phyloP scores from a whole-genome alignment of 805 yeast genomes.

The Lipomyces yamanashiensis region DNA sequence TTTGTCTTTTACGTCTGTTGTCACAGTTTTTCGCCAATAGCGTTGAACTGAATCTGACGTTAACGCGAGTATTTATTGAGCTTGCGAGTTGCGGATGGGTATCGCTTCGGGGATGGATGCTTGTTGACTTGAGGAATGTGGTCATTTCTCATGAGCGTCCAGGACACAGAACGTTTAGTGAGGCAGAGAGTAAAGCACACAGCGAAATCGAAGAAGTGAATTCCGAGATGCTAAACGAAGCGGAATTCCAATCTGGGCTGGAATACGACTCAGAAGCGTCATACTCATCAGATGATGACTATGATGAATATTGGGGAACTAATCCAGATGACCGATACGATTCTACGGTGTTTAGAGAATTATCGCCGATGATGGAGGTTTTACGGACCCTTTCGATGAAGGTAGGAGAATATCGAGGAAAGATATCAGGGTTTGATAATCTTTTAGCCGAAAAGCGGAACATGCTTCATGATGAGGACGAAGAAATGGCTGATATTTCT shows the following conservation, averaged over 20 bases:
- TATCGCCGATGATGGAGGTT: constrained; percentile 30
- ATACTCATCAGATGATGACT: constrained; percentile 18
- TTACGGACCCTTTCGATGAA: constrained; percentile 13
- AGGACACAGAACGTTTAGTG: background rate
- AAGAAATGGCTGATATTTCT: constrained; percentile 11
- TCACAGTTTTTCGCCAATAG: constrained; percentile 38
- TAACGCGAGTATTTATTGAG: constrained; percentile 40
- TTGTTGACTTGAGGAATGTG: constrained; percentile 31
- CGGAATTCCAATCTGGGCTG: constrained; percentile 1
- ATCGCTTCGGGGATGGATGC: constrained; percentile 38
- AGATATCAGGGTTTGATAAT: constrained; percentile 29
- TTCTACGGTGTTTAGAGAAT: constrained; percentile 4
- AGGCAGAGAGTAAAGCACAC: background rate
- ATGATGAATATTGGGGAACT: constrained; percentile 35
- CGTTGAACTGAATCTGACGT: constrained; percentile 40
- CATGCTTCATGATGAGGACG: constrained; percentile 26
- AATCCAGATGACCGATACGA: constrained; percentile 15
- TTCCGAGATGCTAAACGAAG: background rate
- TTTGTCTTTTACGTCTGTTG: constrained; percentile 18
- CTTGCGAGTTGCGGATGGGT: constrained; percentile 39
- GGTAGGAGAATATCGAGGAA: constrained; percentile 24
- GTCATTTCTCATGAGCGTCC: constrained; percentile 23
- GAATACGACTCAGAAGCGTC: constrained; percentile 29
- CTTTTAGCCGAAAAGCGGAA: constrained; percentile 25
- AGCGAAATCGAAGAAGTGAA: background rate